phyloP scores from a whole-genome alignment of 495 filamentous ascomycete genomes.

The Chaetomium fimeti region DNA sequence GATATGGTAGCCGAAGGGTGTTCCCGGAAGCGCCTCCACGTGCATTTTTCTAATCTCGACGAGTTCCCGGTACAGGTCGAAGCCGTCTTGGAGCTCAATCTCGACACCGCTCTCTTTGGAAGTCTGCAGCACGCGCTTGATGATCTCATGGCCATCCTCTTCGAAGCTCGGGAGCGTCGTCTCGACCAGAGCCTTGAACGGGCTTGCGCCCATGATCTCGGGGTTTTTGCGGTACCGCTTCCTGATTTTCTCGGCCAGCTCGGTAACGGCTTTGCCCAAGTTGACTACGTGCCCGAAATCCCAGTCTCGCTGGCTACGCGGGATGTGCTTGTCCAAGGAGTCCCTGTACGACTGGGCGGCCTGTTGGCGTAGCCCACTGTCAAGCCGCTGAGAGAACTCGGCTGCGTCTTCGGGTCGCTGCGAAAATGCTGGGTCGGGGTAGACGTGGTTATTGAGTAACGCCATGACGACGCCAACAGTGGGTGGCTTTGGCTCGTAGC shows the following conservation, averaged over 20 bases:
- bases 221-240: constrained; percentile 89
- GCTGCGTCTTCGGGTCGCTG: constrained; percentile 64
- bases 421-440: constrained; percentile 71
- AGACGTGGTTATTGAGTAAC: constrained; percentile 79
- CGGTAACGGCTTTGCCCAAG: constrained; percentile 79
- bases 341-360: constrained; percentile 71
- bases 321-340: constrained; percentile 69
- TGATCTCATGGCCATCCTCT: constrained; percentile 77
- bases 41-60: constrained; percentile 80
- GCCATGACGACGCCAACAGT: constrained; percentile 75
- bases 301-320: constrained; percentile 73
- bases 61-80: constrained; percentile 87
- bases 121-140: constrained; percentile 72
- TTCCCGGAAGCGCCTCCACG: constrained; percentile 61
- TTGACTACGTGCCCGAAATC: constrained; percentile 83
- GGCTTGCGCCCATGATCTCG: constrained; percentile 86
- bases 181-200: constrained; percentile 73
- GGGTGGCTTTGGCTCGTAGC: constrained; percentile 83
- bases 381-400: constrained; percentile 66
- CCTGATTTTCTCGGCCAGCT: constrained; percentile 78
- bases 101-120: constrained; percentile 67
- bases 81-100: constrained; percentile 83
- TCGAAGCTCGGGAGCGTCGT: constrained; percentile 87
- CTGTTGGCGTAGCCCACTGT: constrained; percentile 67
- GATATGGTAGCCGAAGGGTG: constrained; percentile 76